A percentile compares a stretch with the other conserved stretches of the same genome.
phyloP scores from a whole-genome alignment of 169 alveolate species.

The Eimeria brunetti region DNA sequence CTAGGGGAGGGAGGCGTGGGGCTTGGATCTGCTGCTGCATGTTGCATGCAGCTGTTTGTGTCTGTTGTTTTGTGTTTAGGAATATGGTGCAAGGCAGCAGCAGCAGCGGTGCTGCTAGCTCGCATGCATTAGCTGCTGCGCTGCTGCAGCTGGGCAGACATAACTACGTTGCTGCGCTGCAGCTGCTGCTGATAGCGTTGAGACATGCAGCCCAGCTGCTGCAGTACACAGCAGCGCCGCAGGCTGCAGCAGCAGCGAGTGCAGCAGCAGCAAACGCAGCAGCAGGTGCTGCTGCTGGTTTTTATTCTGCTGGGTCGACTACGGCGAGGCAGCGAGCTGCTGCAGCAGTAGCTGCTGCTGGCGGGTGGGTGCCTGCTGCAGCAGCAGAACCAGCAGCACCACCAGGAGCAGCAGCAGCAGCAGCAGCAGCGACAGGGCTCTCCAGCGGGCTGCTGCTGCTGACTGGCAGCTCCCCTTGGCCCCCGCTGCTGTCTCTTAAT shows the following conservation, averaged over 20 bases:
- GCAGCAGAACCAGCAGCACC: background rate
- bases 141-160: conserved; percentile 48
- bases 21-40: background rate
- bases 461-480: conserved; percentile 16
- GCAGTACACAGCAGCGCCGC: conserved; percentile 29
- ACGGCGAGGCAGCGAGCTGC: conserved; percentile 54
- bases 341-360: conserved; percentile 44
- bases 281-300: conserved; percentile 33
- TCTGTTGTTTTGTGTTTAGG: background rate
- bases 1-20: background rate
- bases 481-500: conserved; percentile 47
- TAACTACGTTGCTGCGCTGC: conserved; percentile 53
- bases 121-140: conserved; percentile 58
- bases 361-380: conserved; percentile 6
- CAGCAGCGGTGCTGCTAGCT: conserved; percentile 66
- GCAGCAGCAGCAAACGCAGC: conserved; percentile 16
- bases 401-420: conserved; percentile 52
- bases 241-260: conserved; percentile 29
- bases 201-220: conserved; percentile 53
- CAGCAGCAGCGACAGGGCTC: background rate
- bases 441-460: conserved; percentile 13
- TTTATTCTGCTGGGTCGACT: conserved; percentile 18
- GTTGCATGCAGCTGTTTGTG: background rate
- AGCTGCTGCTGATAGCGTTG: conserved; percentile 62
- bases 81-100: conserved; percentile 56